Conservation (phyloP, 83 land plant species). For the Thuja plicata region DNA sequence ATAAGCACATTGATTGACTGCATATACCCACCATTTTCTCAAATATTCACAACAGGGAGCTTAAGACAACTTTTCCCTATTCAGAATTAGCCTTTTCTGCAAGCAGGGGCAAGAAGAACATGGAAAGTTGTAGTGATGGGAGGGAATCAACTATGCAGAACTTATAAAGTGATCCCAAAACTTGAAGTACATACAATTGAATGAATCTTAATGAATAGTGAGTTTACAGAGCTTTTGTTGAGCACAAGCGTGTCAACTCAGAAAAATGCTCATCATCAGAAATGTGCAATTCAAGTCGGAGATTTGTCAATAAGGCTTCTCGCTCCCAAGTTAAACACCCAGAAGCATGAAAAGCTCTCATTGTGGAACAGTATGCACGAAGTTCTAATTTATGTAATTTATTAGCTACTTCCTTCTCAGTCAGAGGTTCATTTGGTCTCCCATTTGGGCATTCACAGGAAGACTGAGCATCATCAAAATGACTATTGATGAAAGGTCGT, state of each 20-base stretch:
- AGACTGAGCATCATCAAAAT: constrained; percentile 55
- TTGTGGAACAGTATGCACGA: constrained; percentile 55
- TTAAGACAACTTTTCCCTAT: background rate
- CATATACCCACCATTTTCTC: constrained; percentile 5
- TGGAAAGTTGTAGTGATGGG: background rate
- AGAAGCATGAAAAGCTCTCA: constrained; percentile 66
- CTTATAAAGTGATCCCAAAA: background rate
- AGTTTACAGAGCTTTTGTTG: background rate
- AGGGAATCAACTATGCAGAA: background rate
- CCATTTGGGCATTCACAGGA: constrained; percentile 26
- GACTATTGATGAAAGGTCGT: constrained; percentile 11
- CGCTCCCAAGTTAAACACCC: constrained; percentile 73
- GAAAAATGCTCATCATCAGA: constrained; percentile 76
- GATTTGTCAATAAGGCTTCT: constrained; percentile 51
- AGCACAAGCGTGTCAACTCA: constrained; percentile 35
- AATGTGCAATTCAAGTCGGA: constrained; percentile 58
- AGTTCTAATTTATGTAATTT: constrained; percentile 59
- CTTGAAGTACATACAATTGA: background rate
- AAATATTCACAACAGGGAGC: constrained; percentile 4
- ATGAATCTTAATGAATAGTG: background rate
- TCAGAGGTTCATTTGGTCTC: constrained; percentile 19
- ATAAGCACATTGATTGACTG: constrained; percentile 10
- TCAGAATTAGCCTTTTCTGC: background rate
- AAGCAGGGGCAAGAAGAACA: background rate
- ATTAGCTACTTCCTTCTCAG: constrained; percentile 30